Evolutionary conservation across 2,329 filamentous ascomycete genomes (phyloP).

Genomic region (Achaetomium macrosporum): DNA sequence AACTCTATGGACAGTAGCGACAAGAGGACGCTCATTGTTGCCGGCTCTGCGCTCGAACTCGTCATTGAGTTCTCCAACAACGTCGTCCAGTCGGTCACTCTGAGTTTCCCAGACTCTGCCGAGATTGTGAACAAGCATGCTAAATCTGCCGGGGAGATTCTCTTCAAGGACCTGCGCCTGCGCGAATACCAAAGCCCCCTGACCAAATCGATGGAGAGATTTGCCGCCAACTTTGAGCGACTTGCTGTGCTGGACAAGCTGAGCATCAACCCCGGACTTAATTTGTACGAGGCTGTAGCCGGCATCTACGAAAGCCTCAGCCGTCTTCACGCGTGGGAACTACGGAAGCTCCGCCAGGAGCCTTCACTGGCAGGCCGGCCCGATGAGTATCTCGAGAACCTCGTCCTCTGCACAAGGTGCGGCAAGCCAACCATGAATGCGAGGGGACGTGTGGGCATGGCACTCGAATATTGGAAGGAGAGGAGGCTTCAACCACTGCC

Average conservation of each 20-base stretch:
- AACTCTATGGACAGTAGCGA: conserved; percentile 42
- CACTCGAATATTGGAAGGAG: conserved; percentile 73
- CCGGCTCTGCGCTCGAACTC: conserved; percentile 54
- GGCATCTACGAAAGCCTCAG: conserved; percentile 66
- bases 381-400: conserved; percentile 46
- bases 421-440: conserved; percentile 68
- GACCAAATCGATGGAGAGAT: conserved; percentile 64
- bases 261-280: conserved; percentile 61
- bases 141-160: conserved; percentile 57
- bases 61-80: conserved; percentile 58
- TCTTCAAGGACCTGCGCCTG: conserved; percentile 59
- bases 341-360: conserved; percentile 50
- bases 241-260: conserved; percentile 66
- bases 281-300: conserved; percentile 70
- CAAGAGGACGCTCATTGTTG: conserved; percentile 55
- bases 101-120: conserved; percentile 57
- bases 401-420: conserved; percentile 63
- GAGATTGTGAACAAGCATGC: conserved; percentile 55
- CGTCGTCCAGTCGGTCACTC: conserved; percentile 54
- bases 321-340: conserved; percentile 66
- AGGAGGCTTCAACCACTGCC: conserved; percentile 42
- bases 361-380: conserved; percentile 39
- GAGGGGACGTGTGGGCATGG: conserved; percentile 60
- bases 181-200: conserved; percentile 55
- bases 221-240: conserved; percentile 65